A percentile compares a stretch with the other conserved stretches of the same genome.
Evolutionary conservation across 495 filamentous ascomycete genomes (phyloP).

Genomic region (Echria macrotheca): DNA sequence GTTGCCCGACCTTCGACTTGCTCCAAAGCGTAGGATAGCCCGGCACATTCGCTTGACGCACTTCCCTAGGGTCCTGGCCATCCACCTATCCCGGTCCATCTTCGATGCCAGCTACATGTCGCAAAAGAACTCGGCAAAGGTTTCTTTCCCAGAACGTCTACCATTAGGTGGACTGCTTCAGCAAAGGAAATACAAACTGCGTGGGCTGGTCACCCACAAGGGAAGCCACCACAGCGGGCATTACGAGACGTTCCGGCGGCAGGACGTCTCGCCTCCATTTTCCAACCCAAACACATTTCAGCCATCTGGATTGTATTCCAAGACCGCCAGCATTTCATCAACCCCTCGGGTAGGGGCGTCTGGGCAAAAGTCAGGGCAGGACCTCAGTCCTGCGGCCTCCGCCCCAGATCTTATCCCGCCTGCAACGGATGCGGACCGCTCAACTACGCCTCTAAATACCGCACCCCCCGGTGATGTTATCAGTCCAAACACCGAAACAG

Average conservation of each 20-base stretch:
- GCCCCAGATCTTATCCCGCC: conserved; percentile 34
- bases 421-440: conserved; percentile 22
- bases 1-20: conserved; percentile 65
- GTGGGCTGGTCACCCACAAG: conserved; percentile 88
- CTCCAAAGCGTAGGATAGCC: conserved; percentile 78
- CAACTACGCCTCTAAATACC: conserved; percentile 14
- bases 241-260: conserved; percentile 95
- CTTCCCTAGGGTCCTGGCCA: conserved; percentile 82
- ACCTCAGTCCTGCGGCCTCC: conserved; percentile 32
- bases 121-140: conserved; percentile 89
- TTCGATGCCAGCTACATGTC: conserved; percentile 68
- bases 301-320: conserved; percentile 62
- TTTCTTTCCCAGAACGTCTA: conserved; percentile 81
- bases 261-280: conserved; percentile 64
- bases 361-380: conserved; percentile 21
- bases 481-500: background rate
- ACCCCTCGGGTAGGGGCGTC: conserved; percentile 35
- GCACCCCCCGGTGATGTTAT: conserved; percentile 3
- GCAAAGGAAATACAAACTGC: conserved; percentile 74
- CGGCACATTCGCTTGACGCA: conserved; percentile 76
- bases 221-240: conserved; percentile 94
- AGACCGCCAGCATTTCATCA: conserved; percentile 34
- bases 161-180: conserved; percentile 74
- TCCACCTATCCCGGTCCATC: conserved; percentile 91
- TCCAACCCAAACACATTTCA: conserved; percentile 77